Percentiles rank a stretch among this genome's conserved stretches.
These are phyloP conservation scores for Botrytis byssoidea DNA, from an alignment of 2,329 filamentous ascomycete species.

Conservation along the genomic window DNA sequence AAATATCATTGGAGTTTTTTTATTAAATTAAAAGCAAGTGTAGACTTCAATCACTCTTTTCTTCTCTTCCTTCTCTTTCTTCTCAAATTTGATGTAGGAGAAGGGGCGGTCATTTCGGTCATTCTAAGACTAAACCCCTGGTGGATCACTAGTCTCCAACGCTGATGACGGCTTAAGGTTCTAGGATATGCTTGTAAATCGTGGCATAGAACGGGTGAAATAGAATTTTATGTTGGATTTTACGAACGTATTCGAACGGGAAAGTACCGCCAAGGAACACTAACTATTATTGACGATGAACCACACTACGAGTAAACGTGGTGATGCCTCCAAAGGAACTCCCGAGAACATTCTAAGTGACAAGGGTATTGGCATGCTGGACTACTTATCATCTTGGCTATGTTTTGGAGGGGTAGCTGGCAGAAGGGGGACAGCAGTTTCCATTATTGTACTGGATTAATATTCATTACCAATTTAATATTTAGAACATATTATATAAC, in stretches of 20 bases:
- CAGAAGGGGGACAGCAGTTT: neutral
- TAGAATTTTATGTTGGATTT: neutral
- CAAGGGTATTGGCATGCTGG: neutral
- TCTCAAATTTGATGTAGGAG: neutral
- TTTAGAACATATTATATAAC: neutral
- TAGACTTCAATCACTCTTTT: neutral
- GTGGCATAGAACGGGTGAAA: neutral
- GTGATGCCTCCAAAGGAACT: neutral
- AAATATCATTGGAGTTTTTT: neutral
- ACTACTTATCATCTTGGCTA: neutral
- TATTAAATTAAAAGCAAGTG: neutral
- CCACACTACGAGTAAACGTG: neutral
- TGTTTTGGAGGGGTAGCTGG: neutral
- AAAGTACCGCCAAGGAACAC: neutral
- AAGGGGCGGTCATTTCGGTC: neutral
- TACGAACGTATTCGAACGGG: neutral
- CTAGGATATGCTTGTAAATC: neutral
- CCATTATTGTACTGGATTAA: neutral
- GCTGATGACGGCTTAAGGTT: neutral
- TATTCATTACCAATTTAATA: neutral
- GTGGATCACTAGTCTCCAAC: neutral
- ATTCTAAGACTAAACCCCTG: neutral
- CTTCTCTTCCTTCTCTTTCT: neutral
- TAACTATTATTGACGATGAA: neutral
- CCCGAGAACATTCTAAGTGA: neutral